Base-by-base conservation (phyloP, 2,329 filamentous ascomycete species). In the Triangularia verruculosa region DNA sequence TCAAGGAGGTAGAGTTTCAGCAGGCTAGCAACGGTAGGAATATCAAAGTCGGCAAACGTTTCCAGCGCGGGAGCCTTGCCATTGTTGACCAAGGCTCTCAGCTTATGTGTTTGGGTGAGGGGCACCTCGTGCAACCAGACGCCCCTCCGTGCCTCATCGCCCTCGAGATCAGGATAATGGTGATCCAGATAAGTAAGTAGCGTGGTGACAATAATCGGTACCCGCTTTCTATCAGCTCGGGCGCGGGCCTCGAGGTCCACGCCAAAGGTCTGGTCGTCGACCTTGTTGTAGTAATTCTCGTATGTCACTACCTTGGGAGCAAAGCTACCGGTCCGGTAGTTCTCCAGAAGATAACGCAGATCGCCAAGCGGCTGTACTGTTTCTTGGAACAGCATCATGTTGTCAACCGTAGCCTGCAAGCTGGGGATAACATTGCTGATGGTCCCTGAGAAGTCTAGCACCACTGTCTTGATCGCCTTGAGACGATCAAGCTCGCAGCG, bases 351-450 rank as follows among this genome's bases (percentile, higher is more conserved):
- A 76, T 98, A 99, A 67, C 95, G 86, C 70, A 99, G 80, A 76
- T 99, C 95, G 43, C 92, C 91, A 56, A 88, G 76, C 5, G 95
- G 95, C 76, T 98, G 95, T n/a, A 99, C 91, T 0, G 95, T 98
- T 81, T 99, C 95, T 76, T 99, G 95, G 79, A 96, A 99, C 55
- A 99, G 84, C 88, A 99, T 93, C 93, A 99, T 97, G 74, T 96
- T 93, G 79, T 99, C 95, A 24, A 99, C 93, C 0, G 93, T 93
- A 64, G 94, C 94, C 78, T 98, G 95, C 66, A 99, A 80, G 73
- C 91, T 96, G 17, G 95, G 96, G 67, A 99, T 98, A 71, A 97
- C 94, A 73, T 99, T 99, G 82, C 94, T 94, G 76, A 99, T 91
- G 39, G 94, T 93, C 54, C 95, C 95, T 4, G 94, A 97, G 77